These are phyloP conservation scores for Lipomyces orientalis DNA, from an alignment of 805 yeast genomes.

Conservation along the genomic window DNA sequence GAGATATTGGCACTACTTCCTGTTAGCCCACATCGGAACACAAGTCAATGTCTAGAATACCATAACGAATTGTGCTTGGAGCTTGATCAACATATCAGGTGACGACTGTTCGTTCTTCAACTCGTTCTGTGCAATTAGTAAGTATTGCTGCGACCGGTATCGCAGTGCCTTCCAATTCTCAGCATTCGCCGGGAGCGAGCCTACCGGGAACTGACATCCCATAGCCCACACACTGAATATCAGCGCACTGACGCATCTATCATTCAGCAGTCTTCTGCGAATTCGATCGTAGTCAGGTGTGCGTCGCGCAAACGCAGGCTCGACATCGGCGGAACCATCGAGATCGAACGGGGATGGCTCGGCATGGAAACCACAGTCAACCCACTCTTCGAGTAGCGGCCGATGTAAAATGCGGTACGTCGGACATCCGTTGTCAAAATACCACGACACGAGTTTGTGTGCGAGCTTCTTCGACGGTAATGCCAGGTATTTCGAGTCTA, in stretches of 20 bases:
- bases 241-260: constrained; percentile 24
- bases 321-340: background rate
- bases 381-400: constrained; percentile 30
- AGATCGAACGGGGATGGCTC: constrained; percentile 17
- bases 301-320: background rate
- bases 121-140: constrained; percentile 27
- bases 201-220: constrained; percentile 31
- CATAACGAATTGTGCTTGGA: constrained; percentile 32
- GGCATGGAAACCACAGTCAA: constrained; percentile 30
- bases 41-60: background rate
- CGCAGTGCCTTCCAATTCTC: constrained; percentile 12
- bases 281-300: constrained; percentile 9
- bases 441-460: constrained; percentile 21
- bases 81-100: constrained; percentile 17
- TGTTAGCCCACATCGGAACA: background rate
- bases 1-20: constrained; percentile 15
- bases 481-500: constrained; percentile 26
- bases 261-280: constrained; percentile 17
- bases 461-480: constrained; percentile 29
- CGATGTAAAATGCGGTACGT: constrained; percentile 34
- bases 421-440: constrained; percentile 33
- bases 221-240: constrained; percentile 30
- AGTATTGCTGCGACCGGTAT: constrained; percentile 21
- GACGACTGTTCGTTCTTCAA: constrained; percentile 11
- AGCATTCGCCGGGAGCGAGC: background rate